phyloP scores from a whole-genome alignment of 2,329 filamentous ascomycete genomes.

The Aspergillus tamarii region DNA sequence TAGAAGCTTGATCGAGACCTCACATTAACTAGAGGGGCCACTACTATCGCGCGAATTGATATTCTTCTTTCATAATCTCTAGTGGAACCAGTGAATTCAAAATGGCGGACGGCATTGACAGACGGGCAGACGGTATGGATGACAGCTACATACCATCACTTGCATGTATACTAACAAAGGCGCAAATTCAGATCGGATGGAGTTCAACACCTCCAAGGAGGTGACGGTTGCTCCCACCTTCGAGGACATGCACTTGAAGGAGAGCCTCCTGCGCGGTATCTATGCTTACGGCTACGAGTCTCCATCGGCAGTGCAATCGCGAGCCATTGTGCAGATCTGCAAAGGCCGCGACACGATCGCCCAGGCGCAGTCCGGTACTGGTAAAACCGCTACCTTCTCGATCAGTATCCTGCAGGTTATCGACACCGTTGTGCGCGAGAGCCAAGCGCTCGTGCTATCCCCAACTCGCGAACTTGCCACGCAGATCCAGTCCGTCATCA shows the following conservation, averaged over 20 bases:
- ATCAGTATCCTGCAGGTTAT: slow-evolving; percentile 97
- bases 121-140: slow-evolving; percentile 71
- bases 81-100: slow-evolving; percentile 39
- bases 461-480: slow-evolving; percentile 96
- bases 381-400: slow-evolving; percentile 95
- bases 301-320: slow-evolving; percentile 94
- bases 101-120: slow-evolving; percentile 94
- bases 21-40: slow-evolving; percentile 5
- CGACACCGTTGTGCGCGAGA: slow-evolving; percentile 88
- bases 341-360: slow-evolving; percentile 99
- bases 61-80: slow-evolving; percentile 8
- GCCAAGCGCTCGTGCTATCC: slow-evolving; percentile 91
- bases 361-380: slow-evolving; percentile 94
- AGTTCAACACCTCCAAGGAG: slow-evolving; percentile 98
- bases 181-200: slow-evolving; percentile 73
- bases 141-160: slow-evolving; percentile 8
- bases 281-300: slow-evolving; percentile 99
- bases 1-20: slow-evolving; percentile 10
- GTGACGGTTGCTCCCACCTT: slow-evolving; percentile 91
- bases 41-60: slow-evolving; percentile 16
- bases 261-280: slow-evolving; percentile 93
- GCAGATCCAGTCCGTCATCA: slow-evolving; percentile 97
- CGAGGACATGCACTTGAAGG: slow-evolving; percentile 95
- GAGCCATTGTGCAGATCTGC: slow-evolving; percentile 98
- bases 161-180: slow-evolving; percentile 27